phyloP scores from a whole-genome alignment of 2,329 filamentous ascomycete genomes.

The Aspergillus ruber region DNA sequence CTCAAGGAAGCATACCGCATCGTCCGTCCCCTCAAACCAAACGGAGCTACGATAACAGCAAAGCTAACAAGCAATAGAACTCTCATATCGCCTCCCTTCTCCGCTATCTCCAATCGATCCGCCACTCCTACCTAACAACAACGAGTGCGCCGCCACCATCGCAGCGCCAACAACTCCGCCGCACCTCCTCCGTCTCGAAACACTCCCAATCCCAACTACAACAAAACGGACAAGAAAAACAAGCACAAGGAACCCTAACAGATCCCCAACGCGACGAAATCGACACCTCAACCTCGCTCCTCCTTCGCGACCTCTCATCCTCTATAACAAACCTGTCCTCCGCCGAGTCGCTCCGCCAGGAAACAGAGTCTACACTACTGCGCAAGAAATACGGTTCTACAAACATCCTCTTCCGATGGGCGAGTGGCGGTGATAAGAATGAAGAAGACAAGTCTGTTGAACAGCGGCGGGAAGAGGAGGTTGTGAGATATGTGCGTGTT shows the following conservation, averaged over 20 bases:
- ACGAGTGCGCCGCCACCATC: slow-evolving; percentile 56
- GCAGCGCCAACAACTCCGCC: slow-evolving; percentile 22
- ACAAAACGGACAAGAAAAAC: slow-evolving; percentile 27
- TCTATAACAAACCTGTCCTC: slow-evolving; percentile 74
- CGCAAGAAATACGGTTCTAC: slow-evolving; percentile 59
- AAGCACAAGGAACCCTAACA: slow-evolving; percentile 45
- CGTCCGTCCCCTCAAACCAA: slow-evolving; percentile 42
- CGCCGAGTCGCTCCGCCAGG: slow-evolving; percentile 73
- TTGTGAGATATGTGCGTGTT: slow-evolving; percentile 57
- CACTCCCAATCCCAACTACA: slow-evolving; percentile 26
- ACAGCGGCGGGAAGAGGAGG: slow-evolving; percentile 66
- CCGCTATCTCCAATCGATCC: slow-evolving; percentile 71
- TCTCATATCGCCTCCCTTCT: slow-evolving; percentile 76
- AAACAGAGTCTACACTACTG: slow-evolving; percentile 65
- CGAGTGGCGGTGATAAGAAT: slow-evolving; percentile 36
- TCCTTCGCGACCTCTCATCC: slow-evolving; percentile 77
- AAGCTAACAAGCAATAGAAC: slow-evolving; percentile 52
- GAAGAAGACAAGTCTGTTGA: slow-evolving; percentile 54
- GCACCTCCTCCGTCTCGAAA: slow-evolving; percentile 13
- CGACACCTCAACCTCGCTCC: slow-evolving; percentile 76
- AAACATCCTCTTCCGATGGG: slow-evolving; percentile 59
- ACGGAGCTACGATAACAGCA: background rate
- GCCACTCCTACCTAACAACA: slow-evolving; percentile 85
- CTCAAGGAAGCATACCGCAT: slow-evolving; percentile 91
- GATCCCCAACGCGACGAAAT: slow-evolving; percentile 79